Evolutionary conservation across 2,329 filamentous ascomycete species (phyloP), one percentile per base, ranked within the genome.

Genomic region (Colletotrichum phormii): DNA sequence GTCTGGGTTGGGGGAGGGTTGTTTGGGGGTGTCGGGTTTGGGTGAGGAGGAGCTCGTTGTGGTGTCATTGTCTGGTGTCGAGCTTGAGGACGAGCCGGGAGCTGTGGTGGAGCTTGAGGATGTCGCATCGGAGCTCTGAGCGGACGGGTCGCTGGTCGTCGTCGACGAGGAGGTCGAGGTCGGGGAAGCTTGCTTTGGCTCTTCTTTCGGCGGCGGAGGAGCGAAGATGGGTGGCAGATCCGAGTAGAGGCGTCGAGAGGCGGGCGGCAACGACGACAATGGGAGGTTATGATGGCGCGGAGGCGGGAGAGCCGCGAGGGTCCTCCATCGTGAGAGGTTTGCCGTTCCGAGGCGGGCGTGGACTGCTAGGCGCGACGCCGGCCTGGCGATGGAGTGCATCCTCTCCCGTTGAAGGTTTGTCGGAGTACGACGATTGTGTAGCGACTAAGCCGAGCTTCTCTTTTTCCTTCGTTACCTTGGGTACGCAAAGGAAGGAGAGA

Each of bases 311-410:
- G 63, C 35, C 46, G 46, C 64, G 31, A 33, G 15, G 31, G 69
- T 18, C 26, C 49, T 53, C 65, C 70, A 72, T 69, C 42, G 31
- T 33, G n/a, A n/a, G 42, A 72, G 42, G 65, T 49, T 54, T n/a
- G 15, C 37, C 37, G 59, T 59, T 60, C 65, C 51, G 54, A 72
- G 53, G 26, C 65, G 70, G 55, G 70, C 65, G 65, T 64, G 70
- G 65, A 58, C 31, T 4, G 4, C 26, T 22, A 72, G 70, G 64
- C 70, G 70, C 59, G 59, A 59, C 54, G 70, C 65, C 64, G 70
- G 65, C 26, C 70, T 67, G 70, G 65, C 65, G 59, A 72, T 69
- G 59, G 65, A 42, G 59, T 64, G 70, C 70, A 72, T 72, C 33
- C 60, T 69, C 37, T 37, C 29, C 8, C 53, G 24, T 55, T 55